phyloP scores from a whole-genome alignment of 495 filamentous ascomycete genomes.

The Lineolata rhizophorae region DNA sequence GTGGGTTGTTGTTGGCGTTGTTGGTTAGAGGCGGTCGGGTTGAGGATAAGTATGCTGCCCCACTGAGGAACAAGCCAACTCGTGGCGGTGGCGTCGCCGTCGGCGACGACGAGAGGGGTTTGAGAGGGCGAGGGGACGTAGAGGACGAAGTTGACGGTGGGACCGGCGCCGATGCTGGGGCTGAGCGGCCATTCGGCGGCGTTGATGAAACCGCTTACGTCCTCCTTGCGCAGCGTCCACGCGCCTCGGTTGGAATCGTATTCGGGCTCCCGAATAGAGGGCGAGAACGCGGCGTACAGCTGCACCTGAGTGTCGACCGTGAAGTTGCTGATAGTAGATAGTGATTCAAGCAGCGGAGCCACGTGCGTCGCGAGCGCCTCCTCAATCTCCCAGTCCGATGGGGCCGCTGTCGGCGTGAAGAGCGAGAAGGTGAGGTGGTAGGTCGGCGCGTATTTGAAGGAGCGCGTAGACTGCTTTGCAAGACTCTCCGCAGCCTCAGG shows the following conservation, averaged over 20 bases:
- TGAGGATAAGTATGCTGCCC: conserved; percentile 75
- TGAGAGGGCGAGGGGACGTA: conserved; percentile 46
- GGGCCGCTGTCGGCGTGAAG: conserved; percentile 54
- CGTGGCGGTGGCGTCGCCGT: conserved; percentile 52
- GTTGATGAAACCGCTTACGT: conserved; percentile 86
- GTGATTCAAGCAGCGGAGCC: conserved; percentile 52
- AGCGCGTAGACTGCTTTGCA: conserved; percentile 43
- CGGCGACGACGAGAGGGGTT: conserved; percentile 43
- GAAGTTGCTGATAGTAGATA: conserved; percentile 76
- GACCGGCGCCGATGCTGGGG: conserved; percentile 79
- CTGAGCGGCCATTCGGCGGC: conserved; percentile 93
- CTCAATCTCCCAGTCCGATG: conserved; percentile 85
- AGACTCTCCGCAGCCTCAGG: conserved; percentile 29
- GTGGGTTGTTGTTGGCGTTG: conserved; percentile 6
- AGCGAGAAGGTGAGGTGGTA: conserved; percentile 94
- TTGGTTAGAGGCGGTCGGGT: conserved; percentile 23
- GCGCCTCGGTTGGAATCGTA: conserved; percentile 27
- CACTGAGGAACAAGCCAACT: conserved; percentile 95
- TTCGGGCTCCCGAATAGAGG: conserved; percentile 41
- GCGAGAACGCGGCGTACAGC: conserved; percentile 60
- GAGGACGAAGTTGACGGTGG: conserved; percentile 87
- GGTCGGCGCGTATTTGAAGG: conserved; percentile 77
- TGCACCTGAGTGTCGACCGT: conserved; percentile 94
- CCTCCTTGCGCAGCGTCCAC: conserved; percentile 62
- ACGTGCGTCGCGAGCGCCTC: conserved; percentile 62